Percentiles rank a stretch among this genome's conserved stretches.
Conservation (phyloP, 257 asterid genomes). For the Lycium ferocissimum region DNA sequence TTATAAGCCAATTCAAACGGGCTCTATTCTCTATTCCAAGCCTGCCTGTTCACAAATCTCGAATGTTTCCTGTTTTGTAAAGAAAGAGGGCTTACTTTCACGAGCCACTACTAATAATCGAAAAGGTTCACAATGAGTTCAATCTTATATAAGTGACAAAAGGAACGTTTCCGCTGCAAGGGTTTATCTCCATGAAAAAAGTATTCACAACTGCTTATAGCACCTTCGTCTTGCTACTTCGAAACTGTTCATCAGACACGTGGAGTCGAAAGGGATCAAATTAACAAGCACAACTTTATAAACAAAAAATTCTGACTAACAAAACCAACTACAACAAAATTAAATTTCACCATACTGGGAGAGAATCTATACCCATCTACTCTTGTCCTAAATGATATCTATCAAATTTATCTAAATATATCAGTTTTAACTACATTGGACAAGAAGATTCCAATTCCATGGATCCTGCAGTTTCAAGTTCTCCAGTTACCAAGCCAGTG, state of each 20-base stretch:
- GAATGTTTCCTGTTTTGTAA: not conserved
- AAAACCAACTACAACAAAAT: not conserved
- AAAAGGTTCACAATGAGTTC: not conserved
- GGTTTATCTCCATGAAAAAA: not conserved
- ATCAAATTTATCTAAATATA: slow-evolving; percentile 1
- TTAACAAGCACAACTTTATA: slow-evolving; percentile 5
- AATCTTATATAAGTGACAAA: too few species aligned
- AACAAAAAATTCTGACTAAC: not conserved
- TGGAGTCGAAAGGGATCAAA: not conserved
- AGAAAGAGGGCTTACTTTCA: not conserved
- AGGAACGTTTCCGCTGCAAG: too few species aligned
- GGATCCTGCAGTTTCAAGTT: slow-evolving; percentile 54
- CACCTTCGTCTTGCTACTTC: not conserved
- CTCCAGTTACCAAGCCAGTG: slow-evolving; percentile 45
- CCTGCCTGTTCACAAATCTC: not conserved
- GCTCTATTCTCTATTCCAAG: not conserved
- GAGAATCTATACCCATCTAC: not conserved
- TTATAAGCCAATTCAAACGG: too few species aligned
- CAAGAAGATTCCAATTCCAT: slow-evolving; percentile 26
- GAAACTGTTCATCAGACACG: not conserved
- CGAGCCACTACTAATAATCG: not conserved
- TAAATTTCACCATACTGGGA: not conserved
- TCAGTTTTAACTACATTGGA: slow-evolving; percentile 31
- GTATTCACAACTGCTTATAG: not conserved
- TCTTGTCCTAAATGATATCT: slow-evolving; percentile 3